Evolutionary conservation across 331 rosid genomes (phyloP).

Genomic region (Phaseolus coccineus): DNA sequence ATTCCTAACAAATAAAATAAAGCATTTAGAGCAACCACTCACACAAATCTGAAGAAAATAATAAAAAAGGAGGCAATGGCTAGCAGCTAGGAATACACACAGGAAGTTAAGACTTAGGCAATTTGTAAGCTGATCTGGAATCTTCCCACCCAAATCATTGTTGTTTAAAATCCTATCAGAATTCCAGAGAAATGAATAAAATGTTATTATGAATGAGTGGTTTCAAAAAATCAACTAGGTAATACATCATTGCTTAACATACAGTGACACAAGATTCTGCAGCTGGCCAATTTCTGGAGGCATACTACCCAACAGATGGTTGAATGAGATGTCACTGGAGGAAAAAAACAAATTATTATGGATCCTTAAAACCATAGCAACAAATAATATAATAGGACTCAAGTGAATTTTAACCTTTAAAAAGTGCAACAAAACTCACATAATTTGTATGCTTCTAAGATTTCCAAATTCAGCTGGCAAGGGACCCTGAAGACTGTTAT

Average conservation of each 20-base stretch:
- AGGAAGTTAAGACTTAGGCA: constrained; percentile 79
- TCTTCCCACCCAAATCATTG: constrained; percentile 70
- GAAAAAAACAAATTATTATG: neutral
- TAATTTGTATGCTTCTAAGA: constrained; percentile 75
- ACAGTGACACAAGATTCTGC: constrained; percentile 79
- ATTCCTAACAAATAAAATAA: constrained; percentile 55
- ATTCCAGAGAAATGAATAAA: neutral
- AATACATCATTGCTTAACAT: constrained; percentile 26
- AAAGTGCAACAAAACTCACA: constrained; percentile 51
- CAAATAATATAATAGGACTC: neutral
- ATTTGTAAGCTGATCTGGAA: constrained; percentile 84
- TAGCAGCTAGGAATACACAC: constrained; percentile 51
- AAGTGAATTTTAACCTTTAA: neutral
- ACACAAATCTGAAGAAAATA: neutral
- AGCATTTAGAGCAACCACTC: neutral
- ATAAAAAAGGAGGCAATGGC: neutral
- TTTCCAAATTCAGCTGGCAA: constrained; percentile 81
- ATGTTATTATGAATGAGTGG: neutral
- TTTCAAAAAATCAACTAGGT: neutral
- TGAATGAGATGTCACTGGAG: constrained; percentile 78
- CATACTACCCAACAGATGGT: constrained; percentile 67
- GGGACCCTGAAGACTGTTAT: constrained; percentile 65
- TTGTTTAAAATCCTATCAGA: constrained; percentile 69
- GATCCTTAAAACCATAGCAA: neutral
- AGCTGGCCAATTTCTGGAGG: constrained; percentile 85